These are phyloP conservation scores for Aspergillus fumigatiaffinis DNA, from an alignment of 2,329 filamentous ascomycete genomes.

Conservation along the genomic window DNA sequence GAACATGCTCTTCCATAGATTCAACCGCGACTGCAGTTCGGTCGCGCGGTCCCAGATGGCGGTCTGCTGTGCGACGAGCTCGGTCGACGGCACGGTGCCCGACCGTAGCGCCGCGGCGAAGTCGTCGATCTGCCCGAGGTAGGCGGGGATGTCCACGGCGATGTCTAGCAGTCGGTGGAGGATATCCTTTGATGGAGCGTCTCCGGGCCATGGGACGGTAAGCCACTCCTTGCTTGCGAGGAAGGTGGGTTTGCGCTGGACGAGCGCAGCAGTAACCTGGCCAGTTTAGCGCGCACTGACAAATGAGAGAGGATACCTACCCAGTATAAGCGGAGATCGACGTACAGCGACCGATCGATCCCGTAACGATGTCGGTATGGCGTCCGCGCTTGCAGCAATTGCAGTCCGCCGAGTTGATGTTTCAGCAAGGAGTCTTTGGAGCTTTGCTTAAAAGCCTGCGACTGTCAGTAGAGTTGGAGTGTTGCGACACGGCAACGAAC, in stretches of 20 bases:
- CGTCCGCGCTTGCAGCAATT: slow-evolving; percentile 18
- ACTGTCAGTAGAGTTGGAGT: too few relatives aligned
- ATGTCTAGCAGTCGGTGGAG: slow-evolving; percentile 22
- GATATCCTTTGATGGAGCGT: slow-evolving; percentile 19
- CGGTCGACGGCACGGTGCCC: slow-evolving; percentile 1
- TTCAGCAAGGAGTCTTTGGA: slow-evolving; percentile 21
- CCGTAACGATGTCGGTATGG: slow-evolving; percentile 23
- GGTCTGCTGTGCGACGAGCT: slow-evolving; percentile 14
- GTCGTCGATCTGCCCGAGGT: slow-evolving; percentile 18
- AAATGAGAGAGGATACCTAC: slow-evolving; percentile 6
- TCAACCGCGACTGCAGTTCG: slow-evolving; percentile 16
- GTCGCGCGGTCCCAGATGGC: slow-evolving; percentile 16
- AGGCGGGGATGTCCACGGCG: slow-evolving; percentile 23
- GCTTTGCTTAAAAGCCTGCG: slow-evolving; percentile 24
- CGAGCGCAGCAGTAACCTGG: slow-evolving; percentile 23
- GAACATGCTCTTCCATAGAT: slow-evolving; percentile 17
- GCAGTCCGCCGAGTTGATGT: slow-evolving; percentile 23
- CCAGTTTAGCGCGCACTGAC: background rate
- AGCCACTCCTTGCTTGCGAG: slow-evolving; percentile 22
- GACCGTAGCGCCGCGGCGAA: slow-evolving; percentile 10
- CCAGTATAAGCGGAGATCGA: slow-evolving; percentile 27
- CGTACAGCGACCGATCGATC: slow-evolving; percentile 22
- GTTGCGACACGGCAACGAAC: too few relatives aligned
- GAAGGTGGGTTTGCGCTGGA: slow-evolving; percentile 21
- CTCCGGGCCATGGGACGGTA: slow-evolving; percentile 20